These are phyloP conservation scores for Citrus medica DNA, from an alignment of 345 rosid genomes.

Conservation along the genomic window DNA sequence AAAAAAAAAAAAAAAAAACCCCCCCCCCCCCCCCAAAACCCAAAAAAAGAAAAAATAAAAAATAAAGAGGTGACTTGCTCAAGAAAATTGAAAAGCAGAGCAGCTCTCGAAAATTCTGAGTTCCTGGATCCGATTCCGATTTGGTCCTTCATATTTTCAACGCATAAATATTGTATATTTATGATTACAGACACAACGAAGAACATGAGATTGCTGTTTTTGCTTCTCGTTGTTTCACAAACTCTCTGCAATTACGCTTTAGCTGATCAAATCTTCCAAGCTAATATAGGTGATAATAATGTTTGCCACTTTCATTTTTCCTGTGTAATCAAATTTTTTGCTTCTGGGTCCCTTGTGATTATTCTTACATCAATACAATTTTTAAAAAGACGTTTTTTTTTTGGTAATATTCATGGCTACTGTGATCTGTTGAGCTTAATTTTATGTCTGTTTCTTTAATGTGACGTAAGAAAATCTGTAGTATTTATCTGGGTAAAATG, in stretches of 20 bases:
- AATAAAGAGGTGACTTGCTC: not conserved
- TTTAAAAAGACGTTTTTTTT: too few relatives aligned
- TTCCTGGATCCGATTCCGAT: not conserved
- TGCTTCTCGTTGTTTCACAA: slow-evolving; percentile 18
- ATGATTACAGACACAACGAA: not conserved
- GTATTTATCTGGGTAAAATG: not conserved
- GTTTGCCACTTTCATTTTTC: not conserved
- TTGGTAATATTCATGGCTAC: not conserved
- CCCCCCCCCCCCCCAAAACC: too few relatives aligned
- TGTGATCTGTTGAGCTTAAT: not conserved
- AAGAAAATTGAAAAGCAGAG: not conserved
- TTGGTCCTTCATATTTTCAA: not conserved
- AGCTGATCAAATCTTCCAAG: slow-evolving; percentile 63
- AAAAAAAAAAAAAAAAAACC: too few relatives aligned
- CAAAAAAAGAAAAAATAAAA: too few relatives aligned
- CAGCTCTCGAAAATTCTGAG: not conserved
- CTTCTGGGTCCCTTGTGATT: not conserved
- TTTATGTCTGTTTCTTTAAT: not conserved
- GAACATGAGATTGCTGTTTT: slow-evolving; percentile 19
- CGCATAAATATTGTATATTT: not conserved
- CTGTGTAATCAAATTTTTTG: not conserved
- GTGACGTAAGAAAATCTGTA: too few relatives aligned
- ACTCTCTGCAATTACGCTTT: slow-evolving; percentile 28
- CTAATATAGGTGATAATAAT: slow-evolving; percentile 53
- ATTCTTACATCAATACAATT: not conserved